Evolutionary conservation across 768 basidiomycete genomes (phyloP), one percentile per base, ranked within the genome.

Genomic region (Kockovaella imperatae): DNA sequence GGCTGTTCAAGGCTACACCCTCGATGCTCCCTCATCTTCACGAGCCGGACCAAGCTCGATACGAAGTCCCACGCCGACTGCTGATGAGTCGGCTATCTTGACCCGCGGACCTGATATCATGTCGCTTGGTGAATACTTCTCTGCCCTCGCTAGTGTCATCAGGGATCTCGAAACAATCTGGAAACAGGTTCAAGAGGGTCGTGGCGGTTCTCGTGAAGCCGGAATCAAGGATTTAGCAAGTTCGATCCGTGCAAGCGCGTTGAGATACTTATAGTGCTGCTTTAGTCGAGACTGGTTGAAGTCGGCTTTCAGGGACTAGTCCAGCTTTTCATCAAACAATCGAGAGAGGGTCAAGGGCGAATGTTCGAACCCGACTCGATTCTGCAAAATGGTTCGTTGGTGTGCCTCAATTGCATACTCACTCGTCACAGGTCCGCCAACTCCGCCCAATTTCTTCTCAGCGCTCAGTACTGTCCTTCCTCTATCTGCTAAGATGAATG

Each of bases 91-190:
- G 7, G 64, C 66, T 2, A 50, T 67, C 1, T 34, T 65, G 21
- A 62, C 57, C 2, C 40, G 62, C 15, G 69, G 67, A 32, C 67
- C 67, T 31, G 59, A 62, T 41, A 67, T 68, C 35, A 64, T 67
- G 50, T 48, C 57, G 21, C 48, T 70, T 5, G 49, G 50, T 10
- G 69, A 68, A 21, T 70, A 62, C 40, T 68, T 62, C 29, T 42
- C 34, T 3, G 67, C 69, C 11, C 34, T 70, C 18, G 64, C 67
- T 45, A 43, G 57, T 5, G 56, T 68, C 1, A 47, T 58, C 1
- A 49, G 45, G 13, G 69, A 70, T 57, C 47, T 70, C 15, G 69
- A 70, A 41, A 42, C 64, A 39, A 59, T 70, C 57, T 53, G 54
- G 52, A 59, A 59, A 46, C 55, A 67, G 26, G 35, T 54, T 24